Conservation (phyloP, 2,329 filamentous ascomycete genomes). For the Ceratocystis colombiana region DNA sequence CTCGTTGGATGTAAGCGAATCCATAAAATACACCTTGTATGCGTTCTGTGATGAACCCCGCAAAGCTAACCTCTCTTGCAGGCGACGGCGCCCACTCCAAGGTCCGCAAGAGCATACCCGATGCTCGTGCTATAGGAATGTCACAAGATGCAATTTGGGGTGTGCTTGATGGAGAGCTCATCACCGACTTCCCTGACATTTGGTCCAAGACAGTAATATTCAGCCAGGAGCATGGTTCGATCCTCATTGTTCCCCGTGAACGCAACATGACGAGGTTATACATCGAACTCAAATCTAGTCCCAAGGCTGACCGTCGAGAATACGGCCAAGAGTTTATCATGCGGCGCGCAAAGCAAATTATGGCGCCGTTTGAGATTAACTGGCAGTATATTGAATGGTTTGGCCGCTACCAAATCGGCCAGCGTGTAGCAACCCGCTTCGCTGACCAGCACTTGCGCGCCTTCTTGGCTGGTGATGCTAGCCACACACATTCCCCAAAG, state of each 20-base stretch:
- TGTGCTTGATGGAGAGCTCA: slow-evolving; percentile 59
- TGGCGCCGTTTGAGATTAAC: slow-evolving; percentile 47
- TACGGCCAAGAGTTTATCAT: slow-evolving; percentile 59
- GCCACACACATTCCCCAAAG: slow-evolving; percentile 63
- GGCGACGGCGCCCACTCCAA: slow-evolving; percentile 62
- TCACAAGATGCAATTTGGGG: slow-evolving; percentile 54
- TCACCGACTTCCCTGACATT: slow-evolving; percentile 63
- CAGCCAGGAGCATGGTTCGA: slow-evolving; percentile 55
- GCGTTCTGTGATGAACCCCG: not conserved
- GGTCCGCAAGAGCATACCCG: slow-evolving; percentile 54
- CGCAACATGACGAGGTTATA: slow-evolving; percentile 58
- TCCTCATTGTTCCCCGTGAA: slow-evolving; percentile 65
- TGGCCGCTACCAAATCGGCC: slow-evolving; percentile 60
- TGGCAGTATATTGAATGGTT: slow-evolving; percentile 60
- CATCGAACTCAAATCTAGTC: slow-evolving; percentile 44
- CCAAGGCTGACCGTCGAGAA: slow-evolving; percentile 36
- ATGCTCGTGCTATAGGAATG: slow-evolving; percentile 45
- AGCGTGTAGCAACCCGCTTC: slow-evolving; percentile 61
- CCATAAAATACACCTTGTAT: not conserved
- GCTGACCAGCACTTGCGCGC: slow-evolving; percentile 50
- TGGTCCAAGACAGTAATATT: slow-evolving; percentile 65
- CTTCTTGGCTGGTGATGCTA: slow-evolving; percentile 62
- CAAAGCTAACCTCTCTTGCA: slow-evolving; percentile 27
- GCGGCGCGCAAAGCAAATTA: slow-evolving; percentile 51
- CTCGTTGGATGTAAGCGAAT: slow-evolving; percentile 52